These are phyloP conservation scores for Dipteronia sinensis DNA, from an alignment of 345 rosid species.

Conservation along the genomic window DNA sequence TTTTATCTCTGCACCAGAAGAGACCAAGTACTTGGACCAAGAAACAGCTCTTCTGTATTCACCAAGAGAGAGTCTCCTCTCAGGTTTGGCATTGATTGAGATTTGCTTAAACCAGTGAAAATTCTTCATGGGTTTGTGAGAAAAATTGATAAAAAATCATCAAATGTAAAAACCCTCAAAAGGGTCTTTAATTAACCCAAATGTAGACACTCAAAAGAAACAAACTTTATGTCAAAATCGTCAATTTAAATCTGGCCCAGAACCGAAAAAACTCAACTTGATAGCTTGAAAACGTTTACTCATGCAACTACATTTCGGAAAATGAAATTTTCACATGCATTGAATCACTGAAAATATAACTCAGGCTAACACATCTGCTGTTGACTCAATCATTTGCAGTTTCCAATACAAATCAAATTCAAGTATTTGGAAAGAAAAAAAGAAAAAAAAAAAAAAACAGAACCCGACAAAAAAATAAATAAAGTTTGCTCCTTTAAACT, in stretches of 20 bases:
- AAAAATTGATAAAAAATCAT: constrained; percentile 27
- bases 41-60: constrained; percentile 71
- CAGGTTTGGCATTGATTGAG: constrained; percentile 50
- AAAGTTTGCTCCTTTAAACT: neutral
- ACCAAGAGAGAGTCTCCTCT: constrained; percentile 63
- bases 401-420: neutral
- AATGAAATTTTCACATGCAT: neutral
- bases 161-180: constrained; percentile 19
- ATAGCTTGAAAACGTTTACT: constrained; percentile 21
- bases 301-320: constrained; percentile 38
- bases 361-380: neutral
- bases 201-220: constrained; percentile 6
- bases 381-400: constrained; percentile 2
- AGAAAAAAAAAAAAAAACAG: no score
- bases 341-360: neutral
- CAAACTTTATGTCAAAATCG: constrained; percentile 1
- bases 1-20: constrained; percentile 74
- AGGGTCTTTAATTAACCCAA: constrained; percentile 19
- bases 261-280: constrained; percentile 10
- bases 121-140: constrained; percentile 54
- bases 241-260: constrained; percentile 10
- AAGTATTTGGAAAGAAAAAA: neutral
- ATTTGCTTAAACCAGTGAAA: constrained; percentile 58
- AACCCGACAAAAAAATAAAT: neutral
- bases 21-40: constrained; percentile 81